Evolutionary conservation across 768 basidiomycete species (phyloP).

Genomic region (Boletus edulis): DNA sequence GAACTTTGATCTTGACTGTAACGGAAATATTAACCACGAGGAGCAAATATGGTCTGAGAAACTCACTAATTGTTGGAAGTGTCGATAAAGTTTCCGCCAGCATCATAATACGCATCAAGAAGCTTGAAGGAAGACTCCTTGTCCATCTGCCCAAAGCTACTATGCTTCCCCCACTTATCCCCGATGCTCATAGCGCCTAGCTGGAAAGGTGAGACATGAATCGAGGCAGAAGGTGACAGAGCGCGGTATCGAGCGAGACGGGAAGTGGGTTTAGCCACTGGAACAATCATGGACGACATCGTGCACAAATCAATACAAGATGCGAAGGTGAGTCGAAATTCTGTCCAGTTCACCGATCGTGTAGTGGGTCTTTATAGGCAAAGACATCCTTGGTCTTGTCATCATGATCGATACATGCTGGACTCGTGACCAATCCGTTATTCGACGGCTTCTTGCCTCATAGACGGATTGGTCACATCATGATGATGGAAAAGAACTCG

Average conservation of each 20-base stretch:
- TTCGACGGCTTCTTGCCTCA: no score
- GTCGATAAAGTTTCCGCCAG: slow-evolving; percentile 50
- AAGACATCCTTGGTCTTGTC: no score
- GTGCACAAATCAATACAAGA: neutral
- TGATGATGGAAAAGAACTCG: no score
- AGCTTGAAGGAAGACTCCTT: slow-evolving; percentile 45
- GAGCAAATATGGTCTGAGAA: neutral
- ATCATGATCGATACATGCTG: no score
- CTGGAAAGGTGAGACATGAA: slow-evolving; percentile 42
- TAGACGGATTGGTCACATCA: no score
- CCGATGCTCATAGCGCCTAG: slow-evolving; percentile 46
- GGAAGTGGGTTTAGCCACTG: slow-evolving; percentile 27
- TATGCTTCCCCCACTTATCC: slow-evolving; percentile 33
- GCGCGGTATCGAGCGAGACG: slow-evolving; percentile 33
- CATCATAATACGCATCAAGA: slow-evolving; percentile 42
- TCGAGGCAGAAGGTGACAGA: slow-evolving; percentile 36
- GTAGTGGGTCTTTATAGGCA: neutral
- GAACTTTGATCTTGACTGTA: slow-evolving; percentile 52
- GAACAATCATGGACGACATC: neutral
- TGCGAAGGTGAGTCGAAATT: no score
- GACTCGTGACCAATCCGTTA: no score
- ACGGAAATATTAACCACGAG: neutral
- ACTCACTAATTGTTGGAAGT: slow-evolving; percentile 46
- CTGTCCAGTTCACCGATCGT: no score
- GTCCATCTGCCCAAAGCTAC: slow-evolving; percentile 38